Conservation (phyloP, 2,329 filamentous ascomycete genomes). For the Hymenoscyphus repandus region DNA sequence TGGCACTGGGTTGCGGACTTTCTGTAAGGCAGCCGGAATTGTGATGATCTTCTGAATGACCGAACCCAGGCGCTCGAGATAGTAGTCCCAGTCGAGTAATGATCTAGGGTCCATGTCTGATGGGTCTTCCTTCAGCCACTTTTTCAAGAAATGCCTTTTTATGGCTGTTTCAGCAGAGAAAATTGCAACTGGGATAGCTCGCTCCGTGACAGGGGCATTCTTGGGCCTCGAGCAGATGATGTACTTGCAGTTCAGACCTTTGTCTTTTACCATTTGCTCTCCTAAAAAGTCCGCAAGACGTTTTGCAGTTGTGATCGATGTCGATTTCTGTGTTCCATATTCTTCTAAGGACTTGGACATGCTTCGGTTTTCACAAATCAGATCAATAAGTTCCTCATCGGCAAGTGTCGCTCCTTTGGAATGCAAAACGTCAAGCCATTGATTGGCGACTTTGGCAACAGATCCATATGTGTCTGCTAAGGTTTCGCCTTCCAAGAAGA, state of each 20-base stretch:
- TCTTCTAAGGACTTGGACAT: slow-evolving; percentile 98
- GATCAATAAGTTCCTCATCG: slow-evolving; percentile 94
- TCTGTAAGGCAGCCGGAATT: slow-evolving; percentile 93
- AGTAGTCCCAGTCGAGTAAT: slow-evolving; percentile 96
- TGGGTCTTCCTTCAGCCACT: slow-evolving; percentile 94
- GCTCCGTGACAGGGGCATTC: slow-evolving; percentile 87
- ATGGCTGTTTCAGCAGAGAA: slow-evolving; percentile 89
- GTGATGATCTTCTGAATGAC: slow-evolving; percentile 99
- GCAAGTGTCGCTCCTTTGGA: slow-evolving; percentile 83
- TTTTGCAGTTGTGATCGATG: slow-evolving; percentile 96
- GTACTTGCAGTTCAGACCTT: slow-evolving; percentile 98
- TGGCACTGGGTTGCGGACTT: slow-evolving; percentile 89
- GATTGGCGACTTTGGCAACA: slow-evolving; percentile 91
- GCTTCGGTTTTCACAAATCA: slow-evolving; percentile 99
- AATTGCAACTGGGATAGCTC: slow-evolving; percentile 91
- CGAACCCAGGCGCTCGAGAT: slow-evolving; percentile 88
- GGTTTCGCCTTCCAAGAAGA: slow-evolving; percentile 89
- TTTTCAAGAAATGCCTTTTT: slow-evolving; percentile 84
- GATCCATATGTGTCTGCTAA: slow-evolving; percentile 83
- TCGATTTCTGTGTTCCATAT: slow-evolving; percentile 93
- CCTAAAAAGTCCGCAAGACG: slow-evolving; percentile 93
- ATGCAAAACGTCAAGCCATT: slow-evolving; percentile 93
- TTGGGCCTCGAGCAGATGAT: slow-evolving; percentile 88
- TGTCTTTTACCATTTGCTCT: slow-evolving; percentile 99
- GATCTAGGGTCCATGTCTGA: slow-evolving; percentile 83